Evolutionary conservation across 345 rosid genomes (phyloP), one percentile per base, ranked within the genome.

Genomic region (Aurinia saxatilis): DNA sequence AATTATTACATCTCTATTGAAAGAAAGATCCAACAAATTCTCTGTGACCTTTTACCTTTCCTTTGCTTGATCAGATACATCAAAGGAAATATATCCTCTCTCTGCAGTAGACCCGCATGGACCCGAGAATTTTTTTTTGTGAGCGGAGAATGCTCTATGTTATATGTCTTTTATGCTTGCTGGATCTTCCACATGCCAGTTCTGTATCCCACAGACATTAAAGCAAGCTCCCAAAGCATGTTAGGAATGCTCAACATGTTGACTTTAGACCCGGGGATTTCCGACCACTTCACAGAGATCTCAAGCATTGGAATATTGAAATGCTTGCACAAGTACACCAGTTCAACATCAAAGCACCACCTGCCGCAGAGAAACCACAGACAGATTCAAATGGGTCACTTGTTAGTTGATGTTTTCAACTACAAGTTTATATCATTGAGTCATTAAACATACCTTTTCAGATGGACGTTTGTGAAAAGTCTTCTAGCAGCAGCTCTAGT

Each of bases 291-390:
- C 33, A 93, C 99, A 6, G 97, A 90, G 62, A 87, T 83, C 81
- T 93, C 99, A 4, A 59, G 37, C 77, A 87, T 80, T 11, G 95
- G 92, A 33, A 93, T 84, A 14, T 70, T 54, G 10, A 87, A 90
- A 74, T 81, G 65, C 76, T 90, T 93, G 95, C 99, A 90, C 15
- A 93, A 73, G 73, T 66, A 93, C 56, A 93, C 95, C 63, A 93
- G 13, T 80, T 93, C 99, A 7, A 93, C 99, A 68, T 93, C 99
- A 23, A 93, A 93, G 75, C 99, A 93, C 99, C 99, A 93, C 81
- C 99, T 93, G 87, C 76, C 76, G 57, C 8, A 52, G 46, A 50
- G 11, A 50, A n/a, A n/a, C n/a, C n/a, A n/a, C n/a, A n/a, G 11
- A 29, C 46, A 0, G 16, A 23, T 42, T 6, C 16, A 23, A 34